A percentile compares a stretch with the other conserved stretches of the same genome.
phyloP scores from a whole-genome alignment of 768 basidiomycete genomes.

The Tylopilus subfusipes region DNA sequence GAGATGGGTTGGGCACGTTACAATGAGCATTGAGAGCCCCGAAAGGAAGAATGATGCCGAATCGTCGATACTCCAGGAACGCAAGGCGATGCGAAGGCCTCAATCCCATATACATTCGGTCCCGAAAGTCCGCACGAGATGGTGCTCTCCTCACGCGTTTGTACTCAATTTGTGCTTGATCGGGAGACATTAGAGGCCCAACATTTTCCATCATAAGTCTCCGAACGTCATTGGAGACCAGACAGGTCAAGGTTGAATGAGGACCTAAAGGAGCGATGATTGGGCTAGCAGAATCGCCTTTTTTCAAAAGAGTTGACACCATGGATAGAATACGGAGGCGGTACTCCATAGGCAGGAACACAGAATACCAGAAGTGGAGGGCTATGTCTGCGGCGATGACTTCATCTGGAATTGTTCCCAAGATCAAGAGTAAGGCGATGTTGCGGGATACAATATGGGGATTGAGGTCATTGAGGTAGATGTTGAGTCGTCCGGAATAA shows the following conservation, averaged over 20 bases:
- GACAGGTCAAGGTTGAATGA: constrained; percentile 17
- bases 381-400: constrained; percentile 40
- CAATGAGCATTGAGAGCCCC: constrained; percentile 41
- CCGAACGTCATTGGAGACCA: constrained; percentile 3
- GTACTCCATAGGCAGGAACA: constrained; percentile 37
- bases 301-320: constrained; percentile 18
- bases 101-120: constrained; percentile 39
- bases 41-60: constrained; percentile 48
- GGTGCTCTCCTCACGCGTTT: constrained; percentile 34
- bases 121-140: constrained; percentile 38
- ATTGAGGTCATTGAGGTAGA: constrained; percentile 42
- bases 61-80: constrained; percentile 36
- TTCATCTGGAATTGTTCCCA: constrained; percentile 35
- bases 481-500: constrained; percentile 37
- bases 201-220: constrained; percentile 16
- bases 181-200: constrained; percentile 15
- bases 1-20: constrained; percentile 41
- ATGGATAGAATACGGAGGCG: constrained; percentile 17
- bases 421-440: constrained; percentile 39
- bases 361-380: constrained; percentile 49
- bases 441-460: constrained; percentile 37
- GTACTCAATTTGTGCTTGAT: constrained; percentile 32
- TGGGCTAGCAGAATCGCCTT: not conserved
- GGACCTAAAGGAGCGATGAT: constrained; percentile 10
- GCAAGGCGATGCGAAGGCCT: constrained; percentile 45